Evolutionary conservation across 1,284 basidiomycete genomes (phyloP).

Genomic region (Cerrena zonata): DNA sequence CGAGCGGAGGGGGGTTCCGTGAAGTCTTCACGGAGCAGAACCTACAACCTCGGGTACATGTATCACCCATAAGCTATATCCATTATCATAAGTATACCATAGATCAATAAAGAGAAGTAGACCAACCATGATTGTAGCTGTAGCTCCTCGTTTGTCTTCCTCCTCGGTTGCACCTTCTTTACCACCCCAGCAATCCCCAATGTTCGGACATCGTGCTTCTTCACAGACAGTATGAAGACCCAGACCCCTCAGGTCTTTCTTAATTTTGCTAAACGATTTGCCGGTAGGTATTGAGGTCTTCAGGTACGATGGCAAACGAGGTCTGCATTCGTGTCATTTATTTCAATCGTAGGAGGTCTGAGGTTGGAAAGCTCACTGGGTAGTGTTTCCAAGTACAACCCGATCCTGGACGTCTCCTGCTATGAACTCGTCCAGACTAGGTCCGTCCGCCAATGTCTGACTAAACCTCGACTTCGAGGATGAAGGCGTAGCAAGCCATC

Average conservation of each 20-base stretch:
- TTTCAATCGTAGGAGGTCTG: neutral
- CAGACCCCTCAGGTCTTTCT: slow-evolving; percentile 89
- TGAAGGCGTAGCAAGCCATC: slow-evolving; percentile 56
- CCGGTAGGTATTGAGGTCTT: slow-evolving; percentile 94
- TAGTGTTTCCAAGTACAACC: slow-evolving; percentile 75
- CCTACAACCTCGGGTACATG: slow-evolving; percentile 94
- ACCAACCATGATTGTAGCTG: slow-evolving; percentile 96
- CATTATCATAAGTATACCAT: neutral
- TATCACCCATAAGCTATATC: slow-evolving; percentile 94
- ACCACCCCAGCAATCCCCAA: slow-evolving; percentile 99
- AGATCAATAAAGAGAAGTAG: neutral
- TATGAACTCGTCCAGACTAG: slow-evolving; percentile 83
- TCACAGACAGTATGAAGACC: slow-evolving; percentile 95
- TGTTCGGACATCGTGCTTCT: slow-evolving; percentile 97
- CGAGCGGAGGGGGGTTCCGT: slow-evolving; percentile 79
- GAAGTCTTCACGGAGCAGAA: slow-evolving; percentile 99
- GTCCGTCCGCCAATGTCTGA: slow-evolving; percentile 63
- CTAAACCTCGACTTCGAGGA: slow-evolving; percentile 46
- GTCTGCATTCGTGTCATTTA: slow-evolving; percentile 39
- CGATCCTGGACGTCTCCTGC: slow-evolving; percentile 56
- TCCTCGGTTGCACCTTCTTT: slow-evolving; percentile 66
- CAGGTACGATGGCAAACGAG: slow-evolving; percentile 84
- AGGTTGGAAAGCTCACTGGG: slow-evolving; percentile 45
- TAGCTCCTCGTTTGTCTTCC: slow-evolving; percentile 79
- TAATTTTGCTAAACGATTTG: slow-evolving; percentile 85